A percentile compares a stretch with the other conserved stretches of the same genome.
Evolutionary conservation across 306 rosid genomes (phyloP).

Genomic region (Pyrus pyrifolia): DNA sequence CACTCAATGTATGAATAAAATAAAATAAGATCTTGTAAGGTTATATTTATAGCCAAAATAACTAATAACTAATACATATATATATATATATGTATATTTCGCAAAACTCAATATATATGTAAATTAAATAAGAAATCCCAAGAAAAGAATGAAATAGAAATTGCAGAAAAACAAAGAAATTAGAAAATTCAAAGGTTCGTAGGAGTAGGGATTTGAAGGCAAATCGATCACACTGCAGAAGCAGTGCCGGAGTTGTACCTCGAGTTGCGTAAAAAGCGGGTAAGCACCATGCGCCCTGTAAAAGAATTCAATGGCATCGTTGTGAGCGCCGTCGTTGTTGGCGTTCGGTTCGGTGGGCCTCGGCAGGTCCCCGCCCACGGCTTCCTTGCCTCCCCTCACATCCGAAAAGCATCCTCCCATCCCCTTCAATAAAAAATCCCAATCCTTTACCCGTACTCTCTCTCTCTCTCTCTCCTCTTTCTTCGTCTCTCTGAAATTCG

Average conservation of each 20-base stretch:
- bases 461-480: neutral
- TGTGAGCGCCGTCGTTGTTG: neutral
- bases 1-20: neutral
- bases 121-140: neutral
- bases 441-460: neutral
- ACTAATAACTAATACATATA: no score
- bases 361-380: conserved; percentile 37
- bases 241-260: conserved; percentile 27
- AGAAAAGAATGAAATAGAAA: neutral
- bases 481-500: neutral
- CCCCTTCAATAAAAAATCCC: neutral
- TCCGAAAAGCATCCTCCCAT: conserved; percentile 81
- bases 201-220: neutral
- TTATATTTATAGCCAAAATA: no score
- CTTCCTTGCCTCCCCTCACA: conserved; percentile 49
- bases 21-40: no score
- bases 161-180: neutral
- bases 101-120: neutral
- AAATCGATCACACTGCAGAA: neutral
- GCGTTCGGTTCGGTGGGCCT: neutral
- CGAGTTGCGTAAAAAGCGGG: conserved; percentile 33
- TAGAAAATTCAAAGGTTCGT: neutral
- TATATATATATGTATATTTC: no score
- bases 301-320: conserved; percentile 67
- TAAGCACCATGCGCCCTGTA: conserved; percentile 42